Percentiles rank a stretch among this genome's conserved stretches.
phyloP scores from a whole-genome alignment of 2,329 filamentous ascomycete genomes.

The Coniochaeta sp. region DNA sequence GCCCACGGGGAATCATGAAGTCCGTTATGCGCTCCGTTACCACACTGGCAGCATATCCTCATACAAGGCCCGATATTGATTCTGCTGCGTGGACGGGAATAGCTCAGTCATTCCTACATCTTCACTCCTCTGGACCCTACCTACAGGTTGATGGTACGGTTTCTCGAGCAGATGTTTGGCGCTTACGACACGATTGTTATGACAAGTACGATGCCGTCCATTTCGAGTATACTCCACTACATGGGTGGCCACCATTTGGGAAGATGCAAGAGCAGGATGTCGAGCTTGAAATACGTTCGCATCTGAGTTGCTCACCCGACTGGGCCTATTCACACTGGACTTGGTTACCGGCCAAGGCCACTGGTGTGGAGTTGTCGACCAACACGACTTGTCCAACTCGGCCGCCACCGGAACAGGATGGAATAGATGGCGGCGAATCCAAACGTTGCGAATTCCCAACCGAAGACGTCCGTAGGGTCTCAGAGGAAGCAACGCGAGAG shows the following conservation, averaged over 20 bases:
- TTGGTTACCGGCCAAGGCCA: slow-evolving; percentile 1
- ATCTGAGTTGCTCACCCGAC: slow-evolving; percentile 1
- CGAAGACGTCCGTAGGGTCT: not conserved
- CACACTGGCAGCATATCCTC: not conserved
- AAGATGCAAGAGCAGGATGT: slow-evolving; percentile 3
- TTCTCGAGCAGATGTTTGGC: slow-evolving; percentile 8
- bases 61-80: not conserved
- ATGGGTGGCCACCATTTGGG: slow-evolving; percentile 5
- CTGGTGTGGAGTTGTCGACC: not conserved
- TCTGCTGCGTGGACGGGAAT: slow-evolving; percentile 7
- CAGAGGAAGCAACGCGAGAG: not conserved
- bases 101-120: slow-evolving; percentile 5
- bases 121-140: not conserved
- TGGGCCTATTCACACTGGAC: slow-evolving; percentile 5
- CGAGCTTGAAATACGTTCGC: slow-evolving; percentile 4
- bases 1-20: not conserved
- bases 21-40: not conserved
- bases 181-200: slow-evolving; percentile 6
- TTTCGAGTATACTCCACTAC: not conserved
- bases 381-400: not conserved
- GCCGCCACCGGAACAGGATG: not conserved
- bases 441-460: not conserved
- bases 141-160: not conserved
- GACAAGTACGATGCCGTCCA: not conserved
- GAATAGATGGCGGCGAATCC: not conserved